Percentiles rank a stretch among this genome's conserved stretches.
phyloP scores from a whole-genome alignment of 768 basidiomycete species.

The Hericium alpestre region DNA sequence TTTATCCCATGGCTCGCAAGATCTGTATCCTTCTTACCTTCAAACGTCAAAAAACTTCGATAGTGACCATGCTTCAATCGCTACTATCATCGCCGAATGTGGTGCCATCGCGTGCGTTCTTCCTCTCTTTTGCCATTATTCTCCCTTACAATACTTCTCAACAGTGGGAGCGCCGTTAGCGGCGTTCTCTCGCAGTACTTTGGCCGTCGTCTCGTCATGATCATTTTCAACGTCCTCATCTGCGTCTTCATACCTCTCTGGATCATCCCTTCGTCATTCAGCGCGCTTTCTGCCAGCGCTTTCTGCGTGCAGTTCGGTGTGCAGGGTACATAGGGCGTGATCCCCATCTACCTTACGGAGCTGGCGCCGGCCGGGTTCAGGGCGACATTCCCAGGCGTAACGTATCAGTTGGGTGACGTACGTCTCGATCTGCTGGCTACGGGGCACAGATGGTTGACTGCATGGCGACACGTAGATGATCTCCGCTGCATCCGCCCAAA shows the following conservation, averaged over 20 bases:
- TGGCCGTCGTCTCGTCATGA: conserved; percentile 36
- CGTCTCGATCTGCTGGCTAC: not conserved
- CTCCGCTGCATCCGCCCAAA: conserved; percentile 35
- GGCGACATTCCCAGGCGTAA: conserved; percentile 33
- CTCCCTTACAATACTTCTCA: not conserved
- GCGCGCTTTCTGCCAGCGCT: conserved; percentile 33
- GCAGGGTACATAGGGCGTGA: conserved; percentile 26
- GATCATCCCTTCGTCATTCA: conserved; percentile 33
- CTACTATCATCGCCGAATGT: conserved; percentile 34
- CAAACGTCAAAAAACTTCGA: conserved; percentile 25
- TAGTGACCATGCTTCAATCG: conserved; percentile 24
- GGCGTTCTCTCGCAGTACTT: conserved; percentile 31
- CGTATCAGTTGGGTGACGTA: conserved; percentile 34
- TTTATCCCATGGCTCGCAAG: conserved; percentile 39
- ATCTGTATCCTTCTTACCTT: conserved; percentile 32
- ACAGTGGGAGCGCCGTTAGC: conserved; percentile 27
- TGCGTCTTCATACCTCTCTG: conserved; percentile 29
- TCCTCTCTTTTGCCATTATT: not conserved
- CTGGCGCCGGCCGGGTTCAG: conserved; percentile 39
- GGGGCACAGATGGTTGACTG: not conserved
- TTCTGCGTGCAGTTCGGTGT: conserved; percentile 39
- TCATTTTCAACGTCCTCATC: conserved; percentile 23
- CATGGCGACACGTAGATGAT: conserved; percentile 24
- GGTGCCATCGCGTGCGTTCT: conserved; percentile 19
- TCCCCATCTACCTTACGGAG: conserved; percentile 37